Evolutionary conservation across 2,329 filamentous ascomycete species (phyloP).

Genomic region (Celoporthe dispersa): DNA sequence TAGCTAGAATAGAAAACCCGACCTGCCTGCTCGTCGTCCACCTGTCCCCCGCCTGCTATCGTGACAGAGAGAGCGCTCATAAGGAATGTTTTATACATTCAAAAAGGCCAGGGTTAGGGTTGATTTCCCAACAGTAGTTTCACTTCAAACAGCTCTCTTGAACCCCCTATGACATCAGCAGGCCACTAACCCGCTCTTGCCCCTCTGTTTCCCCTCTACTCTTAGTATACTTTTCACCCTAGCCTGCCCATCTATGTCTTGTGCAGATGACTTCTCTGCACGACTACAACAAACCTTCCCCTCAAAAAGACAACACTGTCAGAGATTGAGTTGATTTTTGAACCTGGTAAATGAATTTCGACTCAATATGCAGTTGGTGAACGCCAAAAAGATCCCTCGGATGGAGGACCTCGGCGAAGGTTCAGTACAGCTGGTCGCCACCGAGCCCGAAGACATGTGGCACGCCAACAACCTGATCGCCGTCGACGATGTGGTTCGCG

Average conservation of each 20-base stretch:
- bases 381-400: constrained; percentile 42
- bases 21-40: too few species aligned
- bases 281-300: background rate
- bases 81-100: too few species aligned
- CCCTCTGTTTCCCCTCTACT: background rate
- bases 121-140: too few species aligned
- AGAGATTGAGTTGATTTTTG: background rate
- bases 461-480: constrained; percentile 66
- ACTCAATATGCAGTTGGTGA: constrained; percentile 44
- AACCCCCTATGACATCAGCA: background rate
- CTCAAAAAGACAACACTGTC: background rate
- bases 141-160: too few species aligned
- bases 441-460: constrained; percentile 56
- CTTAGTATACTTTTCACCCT: background rate
- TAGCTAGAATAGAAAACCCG: too few species aligned
- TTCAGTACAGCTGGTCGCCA: constrained; percentile 45
- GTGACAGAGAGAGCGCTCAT: too few species aligned
- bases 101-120: too few species aligned
- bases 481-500: constrained; percentile 56
- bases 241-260: background rate
- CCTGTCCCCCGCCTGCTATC: too few species aligned
- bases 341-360: background rate
- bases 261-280: background rate
- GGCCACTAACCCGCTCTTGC: background rate
- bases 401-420: constrained; percentile 45